Base-by-base conservation (phyloP, 192 early-diverging fungal species). In the Gigaspora rosea region DNA sequence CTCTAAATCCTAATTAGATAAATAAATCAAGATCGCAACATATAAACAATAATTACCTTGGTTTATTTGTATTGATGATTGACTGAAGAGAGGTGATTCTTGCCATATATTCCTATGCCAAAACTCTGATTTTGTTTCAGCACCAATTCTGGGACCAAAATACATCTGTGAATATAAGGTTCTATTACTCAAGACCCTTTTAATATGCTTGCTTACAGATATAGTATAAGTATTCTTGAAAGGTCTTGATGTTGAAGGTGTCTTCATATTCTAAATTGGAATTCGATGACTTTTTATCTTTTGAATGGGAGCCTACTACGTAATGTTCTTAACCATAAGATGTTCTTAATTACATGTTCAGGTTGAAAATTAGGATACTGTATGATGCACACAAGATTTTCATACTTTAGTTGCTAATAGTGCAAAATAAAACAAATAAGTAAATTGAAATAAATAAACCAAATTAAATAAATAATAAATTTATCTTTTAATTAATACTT, bases 351-450 rank as follows among this genome's bases (percentile, higher is more conserved):
- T n/a, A 41, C n/a, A 46, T 46, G 16, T 7, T 46, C 11, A 67
- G 36, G 10, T n/a, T 36, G n/a, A 7, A 67, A 67, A 3, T 67
- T 35, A 12, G 65, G 36, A 47, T 67, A 10, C 41, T 46, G 36
- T 2, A 36, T 11, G 5, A 67, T 67, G 13, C 1, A 36, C 15
- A 41, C 65, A 36, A 67, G 36, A 41, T 67, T 35, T 1, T 67
- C 65, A 12, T 67, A 67, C 65, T 0, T 36, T 48, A 12, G 65
- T 67, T 13, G 65, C 65, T 67, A 46, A 48, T 67, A 41, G n/a
- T n/a, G n/a, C n/a, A n/a, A n/a, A 35, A 18, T 36, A 35, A 48
- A 58, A 15, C 8, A 67, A 67, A 67, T 47, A n/a, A n/a, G n/a
- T n/a, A n/a, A n/a, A n/a, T n/a, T n/a, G n/a, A n/a, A n/a, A n/a